Base-by-base conservation (phyloP, 2,329 filamentous ascomycete genomes). In the Cladorrhinum sp. region DNA sequence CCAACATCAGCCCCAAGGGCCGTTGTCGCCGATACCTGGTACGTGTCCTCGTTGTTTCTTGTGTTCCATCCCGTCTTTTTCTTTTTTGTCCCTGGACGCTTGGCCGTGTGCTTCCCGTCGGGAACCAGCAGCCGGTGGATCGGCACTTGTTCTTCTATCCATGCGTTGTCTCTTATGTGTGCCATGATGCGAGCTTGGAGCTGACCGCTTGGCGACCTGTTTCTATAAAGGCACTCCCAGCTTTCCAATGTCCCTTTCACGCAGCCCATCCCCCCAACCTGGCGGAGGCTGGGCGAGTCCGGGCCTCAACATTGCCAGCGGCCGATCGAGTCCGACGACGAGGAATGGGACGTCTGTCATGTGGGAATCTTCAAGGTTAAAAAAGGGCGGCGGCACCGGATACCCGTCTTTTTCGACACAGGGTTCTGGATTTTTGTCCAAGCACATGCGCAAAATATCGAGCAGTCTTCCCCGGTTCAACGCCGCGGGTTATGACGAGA, bases 231-330 rank as follows among this genome's bases (percentile, higher is more conserved):
- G 83, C 71, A 86, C 81, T 56, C 82, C 85, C 49, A 80, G 77
- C 68, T 71, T 75, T 67, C 76, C 79, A 70, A 96, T 96, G 93
- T 90, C 90, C 67, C 79, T 94, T 65, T 95, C 92, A 67, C 87
- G 92, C 76, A 96, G 91, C 72, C 91, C 93, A 55, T 96, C 92
- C 59, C 94, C 93, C 64, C 84, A 86, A 65, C 89, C 87, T 64
- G 89, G 90, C 70, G 92, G 91, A 72, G 92, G 92, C 69, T 97
- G 94, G 93, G 86, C 91, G 60, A 95, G 89, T 76, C 92, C 90
- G 59, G 91, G 88, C 65, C 82, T 91, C 72, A 89, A 86, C 71
- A 86, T 89, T 63, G 74, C 78, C 61, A 91, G 88, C 73, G 88
- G 88, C 64, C 83, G 84, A 67, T 85, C 86, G 39, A 92, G 87